Percentiles rank a stretch among this genome's conserved stretches.
Evolutionary conservation across 441 rosid genomes (phyloP).

Genomic region (Pelargonium myrrhifolium): DNA sequence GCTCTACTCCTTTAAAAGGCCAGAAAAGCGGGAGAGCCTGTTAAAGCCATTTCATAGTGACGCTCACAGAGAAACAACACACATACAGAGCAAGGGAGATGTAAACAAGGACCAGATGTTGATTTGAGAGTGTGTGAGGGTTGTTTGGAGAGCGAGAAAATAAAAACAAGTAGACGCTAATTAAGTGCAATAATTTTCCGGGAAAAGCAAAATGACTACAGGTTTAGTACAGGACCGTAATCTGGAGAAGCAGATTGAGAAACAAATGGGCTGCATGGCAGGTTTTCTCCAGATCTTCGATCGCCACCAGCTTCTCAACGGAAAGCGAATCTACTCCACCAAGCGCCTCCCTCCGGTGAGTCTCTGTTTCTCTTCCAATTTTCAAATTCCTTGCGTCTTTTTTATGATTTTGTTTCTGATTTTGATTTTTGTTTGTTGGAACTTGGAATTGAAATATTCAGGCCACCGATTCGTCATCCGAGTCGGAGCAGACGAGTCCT

Average conservation of each 20-base stretch:
- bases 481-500: conserved; percentile 25
- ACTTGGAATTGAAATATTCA: conserved; percentile 15
- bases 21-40: conserved; percentile 62
- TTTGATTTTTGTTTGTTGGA: neutral
- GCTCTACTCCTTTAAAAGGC: conserved; percentile 35
- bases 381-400: neutral
- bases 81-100: neutral
- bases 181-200: neutral
- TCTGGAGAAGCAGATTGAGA: conserved; percentile 48
- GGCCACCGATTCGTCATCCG: conserved; percentile 35
- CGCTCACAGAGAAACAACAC: neutral
- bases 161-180: neutral
- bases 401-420: neutral
- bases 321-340: conserved; percentile 49
- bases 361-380: neutral
- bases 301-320: conserved; percentile 56
- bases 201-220: conserved; percentile 26
- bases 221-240: conserved; percentile 43
- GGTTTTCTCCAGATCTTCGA: conserved; percentile 94
- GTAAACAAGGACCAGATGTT: neutral
- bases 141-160: conserved; percentile 1
- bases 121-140: conserved; percentile 9
- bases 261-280: conserved; percentile 88
- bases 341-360: conserved; percentile 58
- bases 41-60: conserved; percentile 12